A percentile compares a stretch with the other conserved stretches of the same genome.
Evolutionary conservation across 768 basidiomycete species (phyloP).

Genomic region (Russula foetens): DNA sequence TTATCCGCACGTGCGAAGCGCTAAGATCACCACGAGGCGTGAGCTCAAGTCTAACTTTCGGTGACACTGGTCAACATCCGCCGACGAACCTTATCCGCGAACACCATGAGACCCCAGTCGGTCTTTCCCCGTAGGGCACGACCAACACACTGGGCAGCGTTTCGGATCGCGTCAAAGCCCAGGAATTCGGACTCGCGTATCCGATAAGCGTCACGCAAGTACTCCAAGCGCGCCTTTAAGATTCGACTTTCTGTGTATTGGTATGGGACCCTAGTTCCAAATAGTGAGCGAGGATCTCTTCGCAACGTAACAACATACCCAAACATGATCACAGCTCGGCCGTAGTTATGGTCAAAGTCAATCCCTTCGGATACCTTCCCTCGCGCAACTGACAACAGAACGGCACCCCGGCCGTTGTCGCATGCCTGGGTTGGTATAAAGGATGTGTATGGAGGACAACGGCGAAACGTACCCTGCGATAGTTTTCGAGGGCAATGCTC

Average conservation of each 20-base stretch:
- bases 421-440: conserved; percentile 60
- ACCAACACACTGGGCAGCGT: conserved; percentile 97
- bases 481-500: conserved; percentile 95
- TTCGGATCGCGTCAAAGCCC: conserved; percentile 99
- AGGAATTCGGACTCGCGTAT: conserved; percentile 98
- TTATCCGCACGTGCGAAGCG: conserved; percentile 90
- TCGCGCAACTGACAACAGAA: conserved; percentile 92
- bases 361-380: conserved; percentile 99
- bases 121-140: conserved; percentile 97
- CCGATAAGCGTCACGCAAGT: conserved; percentile 95
- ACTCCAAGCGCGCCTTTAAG: conserved; percentile 93
- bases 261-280: conserved; percentile 66
- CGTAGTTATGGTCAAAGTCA: conserved; percentile 99
- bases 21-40: conserved; percentile 32
- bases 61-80: not conserved
- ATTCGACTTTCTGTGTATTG: conserved; percentile 99
- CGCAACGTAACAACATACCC: conserved; percentile 47
- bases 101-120: conserved; percentile 99
- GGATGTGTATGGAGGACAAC: not conserved
- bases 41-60: not conserved
- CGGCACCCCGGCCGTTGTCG: conserved; percentile 96
- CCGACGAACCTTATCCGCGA: conserved; percentile 86
- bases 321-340: conserved; percentile 99
- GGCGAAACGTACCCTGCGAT: conserved; percentile 59
- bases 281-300: not conserved